phyloP scores from a whole-genome alignment of 176 grass and related monocot species.

The Paspalum notatum region DNA sequence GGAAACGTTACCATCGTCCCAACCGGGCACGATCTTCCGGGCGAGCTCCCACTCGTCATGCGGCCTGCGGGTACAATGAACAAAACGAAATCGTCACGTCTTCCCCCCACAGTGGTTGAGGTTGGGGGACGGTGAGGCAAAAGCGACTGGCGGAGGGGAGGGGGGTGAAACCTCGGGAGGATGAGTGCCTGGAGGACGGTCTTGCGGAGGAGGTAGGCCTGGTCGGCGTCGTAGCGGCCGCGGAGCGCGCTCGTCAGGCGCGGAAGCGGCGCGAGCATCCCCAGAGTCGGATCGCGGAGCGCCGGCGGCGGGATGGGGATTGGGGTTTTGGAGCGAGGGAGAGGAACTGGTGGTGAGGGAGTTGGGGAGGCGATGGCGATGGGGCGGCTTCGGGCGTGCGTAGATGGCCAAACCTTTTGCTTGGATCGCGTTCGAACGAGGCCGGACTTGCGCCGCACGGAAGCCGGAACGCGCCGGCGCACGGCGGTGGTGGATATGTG shows the following conservation, averaged over 20 bases:
- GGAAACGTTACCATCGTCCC: slow-evolving; percentile 79
- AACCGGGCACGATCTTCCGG: slow-evolving; percentile 70
- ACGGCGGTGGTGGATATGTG: background rate
- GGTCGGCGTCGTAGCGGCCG: slow-evolving; percentile 72
- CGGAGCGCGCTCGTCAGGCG: slow-evolving; percentile 79
- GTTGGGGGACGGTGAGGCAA: background rate
- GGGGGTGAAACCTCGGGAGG: slow-evolving; percentile 54
- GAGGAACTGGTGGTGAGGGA: background rate
- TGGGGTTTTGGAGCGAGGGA: background rate
- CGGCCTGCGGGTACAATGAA: slow-evolving; percentile 46
- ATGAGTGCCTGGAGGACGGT: slow-evolving; percentile 68
- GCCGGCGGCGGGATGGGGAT: background rate
- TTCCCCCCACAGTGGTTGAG: background rate
- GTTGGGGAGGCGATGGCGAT: slow-evolving; percentile 5
- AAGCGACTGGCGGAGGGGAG: background rate
- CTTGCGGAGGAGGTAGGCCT: slow-evolving; percentile 92
- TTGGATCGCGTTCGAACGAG: background rate
- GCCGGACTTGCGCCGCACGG: slow-evolving; percentile 19
- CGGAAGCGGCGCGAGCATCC: slow-evolving; percentile 84
- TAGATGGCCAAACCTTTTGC: background rate
- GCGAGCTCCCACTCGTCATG: slow-evolving; percentile 79
- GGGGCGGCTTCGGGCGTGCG: background rate
- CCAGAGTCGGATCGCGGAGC: slow-evolving; percentile 30
- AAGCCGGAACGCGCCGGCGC: slow-evolving; percentile 10
- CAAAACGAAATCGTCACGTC: slow-evolving; percentile 17